Evolutionary conservation across 164 flowering plant genomes (phyloP).

Genomic region (Saururus chinensis): DNA sequence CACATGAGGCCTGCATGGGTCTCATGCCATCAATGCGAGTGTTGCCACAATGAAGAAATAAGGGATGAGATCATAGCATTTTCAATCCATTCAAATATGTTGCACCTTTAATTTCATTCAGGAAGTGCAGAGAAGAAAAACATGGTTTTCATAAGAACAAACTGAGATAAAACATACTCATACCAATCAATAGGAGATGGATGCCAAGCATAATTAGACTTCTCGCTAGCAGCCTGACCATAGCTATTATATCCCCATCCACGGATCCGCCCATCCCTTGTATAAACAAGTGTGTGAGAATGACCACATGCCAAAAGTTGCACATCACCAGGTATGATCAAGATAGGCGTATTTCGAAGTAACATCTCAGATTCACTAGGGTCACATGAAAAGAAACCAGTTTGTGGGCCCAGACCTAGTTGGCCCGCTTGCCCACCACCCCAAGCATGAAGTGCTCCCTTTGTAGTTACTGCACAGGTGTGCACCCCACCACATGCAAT

Average conservation of each 20-base stretch:
- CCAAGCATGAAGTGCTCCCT: conserved; percentile 96
- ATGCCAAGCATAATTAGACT: conserved; percentile 86
- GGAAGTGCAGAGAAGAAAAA: no score
- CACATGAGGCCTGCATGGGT: no score
- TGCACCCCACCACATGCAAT: conserved; percentile 97
- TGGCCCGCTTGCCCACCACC: conserved; percentile 94
- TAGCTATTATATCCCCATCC: conserved; percentile 98
- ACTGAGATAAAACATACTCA: not conserved
- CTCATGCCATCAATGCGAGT: no score
- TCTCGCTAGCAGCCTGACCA: conserved; percentile 95
- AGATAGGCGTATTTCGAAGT: conserved; percentile 71
- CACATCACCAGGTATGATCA: conserved; percentile 67
- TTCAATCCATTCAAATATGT: no score
- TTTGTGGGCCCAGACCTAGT: conserved; percentile 84
- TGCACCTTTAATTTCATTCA: no score
- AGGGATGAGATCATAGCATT: no score
- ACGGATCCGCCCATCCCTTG: conserved; percentile 72
- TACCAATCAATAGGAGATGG: conserved; percentile 99
- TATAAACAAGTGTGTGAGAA: conserved; percentile 77
- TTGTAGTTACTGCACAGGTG: conserved; percentile 69
- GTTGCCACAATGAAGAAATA: no score
- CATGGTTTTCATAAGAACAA: no score
- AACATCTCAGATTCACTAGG: conserved; percentile 46
- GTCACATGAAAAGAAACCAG: conserved; percentile 52
- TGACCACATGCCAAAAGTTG: conserved; percentile 87